Percentiles rank a stretch among this genome's conserved stretches.
These are phyloP conservation scores for Knufia petricola DNA, from an alignment of 2,329 filamentous ascomycete genomes.

Conservation along the genomic window DNA sequence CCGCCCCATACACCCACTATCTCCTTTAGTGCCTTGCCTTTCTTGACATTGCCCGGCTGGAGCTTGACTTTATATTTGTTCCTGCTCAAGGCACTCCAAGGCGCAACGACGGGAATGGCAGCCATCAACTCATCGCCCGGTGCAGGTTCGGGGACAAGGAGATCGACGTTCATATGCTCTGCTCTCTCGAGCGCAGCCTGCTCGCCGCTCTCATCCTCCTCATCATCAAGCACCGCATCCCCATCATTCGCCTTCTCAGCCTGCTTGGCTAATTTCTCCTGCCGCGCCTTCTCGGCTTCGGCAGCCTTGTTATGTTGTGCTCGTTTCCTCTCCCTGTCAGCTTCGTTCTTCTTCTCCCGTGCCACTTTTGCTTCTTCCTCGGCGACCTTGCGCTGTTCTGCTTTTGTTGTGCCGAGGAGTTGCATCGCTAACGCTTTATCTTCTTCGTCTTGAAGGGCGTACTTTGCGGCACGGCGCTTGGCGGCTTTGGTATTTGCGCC, in stretches of 20 bases:
- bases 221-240: conserved; percentile 33
- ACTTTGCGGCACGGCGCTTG: conserved; percentile 55
- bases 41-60: conserved; percentile 81
- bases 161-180: conserved; percentile 51
- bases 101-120: conserved; percentile 53
- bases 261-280: conserved; percentile 60
- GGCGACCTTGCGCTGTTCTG: conserved; percentile 57
- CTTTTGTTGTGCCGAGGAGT: conserved; percentile 65
- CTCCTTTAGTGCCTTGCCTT: conserved; percentile 88
- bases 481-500: conserved; percentile 36
- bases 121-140: conserved; percentile 65
- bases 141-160: conserved; percentile 66
- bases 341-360: conserved; percentile 62
- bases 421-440: conserved; percentile 75
- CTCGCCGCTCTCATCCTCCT: conserved; percentile 48
- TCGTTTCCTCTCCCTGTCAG: conserved; percentile 62
- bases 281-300: conserved; percentile 51
- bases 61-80: conserved; percentile 94
- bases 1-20: conserved; percentile 65
- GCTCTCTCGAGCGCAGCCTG: conserved; percentile 35
- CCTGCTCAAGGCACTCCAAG: conserved; percentile 52
- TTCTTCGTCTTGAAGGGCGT: conserved; percentile 89
- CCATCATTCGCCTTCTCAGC: conserved; percentile 45
- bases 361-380: conserved; percentile 55
- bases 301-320: conserved; percentile 72